Evolutionary conservation across 352 stramenopile species (phyloP).

Genomic region (Labyrinthula sp.): DNA sequence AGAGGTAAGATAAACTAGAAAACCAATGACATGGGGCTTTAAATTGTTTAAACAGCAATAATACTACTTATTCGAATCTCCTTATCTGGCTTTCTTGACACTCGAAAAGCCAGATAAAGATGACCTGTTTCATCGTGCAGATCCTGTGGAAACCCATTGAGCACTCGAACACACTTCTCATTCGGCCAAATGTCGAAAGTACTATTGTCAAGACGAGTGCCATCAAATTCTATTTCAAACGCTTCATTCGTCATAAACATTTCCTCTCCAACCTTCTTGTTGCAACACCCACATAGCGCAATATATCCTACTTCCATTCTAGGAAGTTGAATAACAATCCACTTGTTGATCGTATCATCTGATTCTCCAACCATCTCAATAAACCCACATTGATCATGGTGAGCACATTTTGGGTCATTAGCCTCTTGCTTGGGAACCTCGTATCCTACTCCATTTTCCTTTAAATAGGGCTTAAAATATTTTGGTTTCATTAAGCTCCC

Average conservation of each 20-base stretch:
- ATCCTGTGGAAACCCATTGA: conserved; percentile 5
- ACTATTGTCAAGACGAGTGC: conserved; percentile 10
- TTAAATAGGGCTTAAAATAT: too few relatives aligned
- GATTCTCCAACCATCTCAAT: conserved; percentile 11
- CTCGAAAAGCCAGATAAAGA: too few relatives aligned
- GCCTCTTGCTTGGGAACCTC: conserved; percentile 15
- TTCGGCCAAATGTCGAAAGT: not conserved
- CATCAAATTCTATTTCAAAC: conserved; percentile 20
- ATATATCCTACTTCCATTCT: conserved; percentile 16
- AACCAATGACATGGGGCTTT: too few relatives aligned
- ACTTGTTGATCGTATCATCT: not conserved
- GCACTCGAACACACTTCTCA: conserved; percentile 11
- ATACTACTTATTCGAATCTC: too few relatives aligned
- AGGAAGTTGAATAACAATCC: conserved; percentile 5
- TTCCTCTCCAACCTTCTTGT: not conserved
- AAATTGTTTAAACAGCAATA: too few relatives aligned
- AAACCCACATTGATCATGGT: conserved; percentile 10
- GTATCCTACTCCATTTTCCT: conserved; percentile 1
- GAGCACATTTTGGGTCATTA: conserved; percentile 1
- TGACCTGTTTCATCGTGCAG: conserved; percentile 6
- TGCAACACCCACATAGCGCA: conserved; percentile 13
- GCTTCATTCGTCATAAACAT: conserved; percentile 3
- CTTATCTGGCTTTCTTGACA: too few relatives aligned
- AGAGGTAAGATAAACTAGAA: too few relatives aligned
- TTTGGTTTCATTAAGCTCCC: conserved; percentile 6